phyloP scores from a whole-genome alignment of 108 stramenopile species.

The Skeletonema grethae region DNA sequence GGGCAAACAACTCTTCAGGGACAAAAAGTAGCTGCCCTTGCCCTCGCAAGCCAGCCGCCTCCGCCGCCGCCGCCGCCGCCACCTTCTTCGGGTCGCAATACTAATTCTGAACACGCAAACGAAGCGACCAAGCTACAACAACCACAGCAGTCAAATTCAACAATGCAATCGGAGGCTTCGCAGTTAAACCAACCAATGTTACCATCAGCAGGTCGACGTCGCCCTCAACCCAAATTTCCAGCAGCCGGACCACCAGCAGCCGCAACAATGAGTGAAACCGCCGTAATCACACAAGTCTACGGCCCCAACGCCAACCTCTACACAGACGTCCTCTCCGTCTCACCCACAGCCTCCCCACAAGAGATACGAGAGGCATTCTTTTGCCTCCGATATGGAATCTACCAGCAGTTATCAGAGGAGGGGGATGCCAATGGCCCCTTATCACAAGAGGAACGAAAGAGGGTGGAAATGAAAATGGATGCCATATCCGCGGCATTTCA shows the following conservation, averaged over 20 bases:
- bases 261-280: neutral
- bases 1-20: neutral
- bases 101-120: neutral
- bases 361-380: slow-evolving; percentile 78
- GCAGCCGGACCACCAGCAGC: neutral
- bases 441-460: slow-evolving; percentile 15
- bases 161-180: neutral
- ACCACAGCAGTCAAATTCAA: neutral
- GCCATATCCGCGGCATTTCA: slow-evolving; percentile 38
- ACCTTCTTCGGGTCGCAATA: neutral
- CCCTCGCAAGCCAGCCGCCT: neutral
- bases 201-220: neutral
- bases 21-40: neutral
- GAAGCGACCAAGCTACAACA: neutral
- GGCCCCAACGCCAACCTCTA: slow-evolving; percentile 51
- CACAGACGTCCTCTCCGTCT: slow-evolving; percentile 38
- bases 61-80: neutral
- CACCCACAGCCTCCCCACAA: slow-evolving; percentile 29
- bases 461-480: slow-evolving; percentile 36
- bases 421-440: neutral
- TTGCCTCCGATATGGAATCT: slow-evolving; percentile 44
- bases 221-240: neutral
- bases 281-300: slow-evolving; percentile 35
- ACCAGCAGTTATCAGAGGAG: slow-evolving; percentile 18
- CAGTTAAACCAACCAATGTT: neutral